phyloP scores from a whole-genome alignment of 2,329 filamentous ascomycete species.

The Colletotrichum godetiae region DNA sequence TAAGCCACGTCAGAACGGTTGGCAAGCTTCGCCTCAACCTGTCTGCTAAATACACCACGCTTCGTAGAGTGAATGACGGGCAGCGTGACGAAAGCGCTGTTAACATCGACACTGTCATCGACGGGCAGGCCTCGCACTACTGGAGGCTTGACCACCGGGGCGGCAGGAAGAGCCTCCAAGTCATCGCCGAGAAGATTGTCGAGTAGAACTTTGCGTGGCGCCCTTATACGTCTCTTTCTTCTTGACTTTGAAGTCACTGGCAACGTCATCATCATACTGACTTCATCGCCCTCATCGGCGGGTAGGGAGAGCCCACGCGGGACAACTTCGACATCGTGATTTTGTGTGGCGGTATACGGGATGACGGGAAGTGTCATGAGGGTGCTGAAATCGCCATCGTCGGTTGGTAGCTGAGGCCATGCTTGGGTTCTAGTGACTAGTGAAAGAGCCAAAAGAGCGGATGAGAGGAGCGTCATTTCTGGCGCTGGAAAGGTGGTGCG shows the following conservation, averaged over 20 bases:
- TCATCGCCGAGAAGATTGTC: constrained; percentile 15
- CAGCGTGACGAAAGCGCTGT: constrained; percentile 41
- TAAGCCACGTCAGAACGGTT: constrained; percentile 66
- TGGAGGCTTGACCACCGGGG: constrained; percentile 2
- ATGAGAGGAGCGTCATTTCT: constrained; percentile 29
- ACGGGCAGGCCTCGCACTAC: constrained; percentile 22
- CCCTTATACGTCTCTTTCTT: constrained; percentile 10
- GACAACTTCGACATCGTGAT: background rate
- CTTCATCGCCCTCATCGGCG: constrained; percentile 12
- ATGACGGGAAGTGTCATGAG: constrained; percentile 33
- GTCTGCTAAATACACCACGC: constrained; percentile 51
- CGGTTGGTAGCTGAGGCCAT: constrained; percentile 36
- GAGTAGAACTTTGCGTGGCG: constrained; percentile 14
- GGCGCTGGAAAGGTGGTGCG: constrained; percentile 19
- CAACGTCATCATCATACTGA: constrained; percentile 25
- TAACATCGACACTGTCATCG: constrained; percentile 24
- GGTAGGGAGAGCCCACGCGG: constrained; percentile 26
- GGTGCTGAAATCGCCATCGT: constrained; percentile 22
- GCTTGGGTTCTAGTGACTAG: constrained; percentile 23
- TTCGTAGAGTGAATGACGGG: constrained; percentile 45
- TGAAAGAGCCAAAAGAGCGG: constrained; percentile 32
- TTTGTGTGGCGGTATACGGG: constrained; percentile 23
- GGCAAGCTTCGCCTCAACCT: constrained; percentile 56
- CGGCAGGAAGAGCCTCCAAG: constrained; percentile 9
- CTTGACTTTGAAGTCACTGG: constrained; percentile 15